These are phyloP conservation scores for Tolypocladium tundrense DNA, from an alignment of 2,329 filamentous ascomycete species.

Conservation along the genomic window DNA sequence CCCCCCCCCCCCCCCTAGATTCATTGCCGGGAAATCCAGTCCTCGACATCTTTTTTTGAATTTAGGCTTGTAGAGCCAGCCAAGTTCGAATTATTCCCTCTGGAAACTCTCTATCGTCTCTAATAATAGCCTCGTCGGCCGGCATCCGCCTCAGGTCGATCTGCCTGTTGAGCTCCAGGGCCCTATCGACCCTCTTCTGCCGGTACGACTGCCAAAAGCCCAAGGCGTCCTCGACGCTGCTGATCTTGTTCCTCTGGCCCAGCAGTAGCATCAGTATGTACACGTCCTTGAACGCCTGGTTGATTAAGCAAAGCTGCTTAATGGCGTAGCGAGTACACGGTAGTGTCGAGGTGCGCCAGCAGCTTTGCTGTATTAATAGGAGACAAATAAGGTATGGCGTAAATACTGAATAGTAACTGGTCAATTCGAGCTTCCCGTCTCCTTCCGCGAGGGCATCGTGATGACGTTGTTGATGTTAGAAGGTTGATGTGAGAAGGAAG, in stretches of 20 bases:
- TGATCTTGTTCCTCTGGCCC: conserved; percentile 11
- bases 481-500: too few species aligned
- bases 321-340: too few species aligned
- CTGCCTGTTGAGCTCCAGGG: conserved; percentile 36
- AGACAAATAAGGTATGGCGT: too few species aligned
- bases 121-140: conserved; percentile 12
- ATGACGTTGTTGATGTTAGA: conserved; percentile 6
- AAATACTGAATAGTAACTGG: too few species aligned
- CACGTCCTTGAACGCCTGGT: conserved; percentile 40
- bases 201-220: conserved; percentile 37
- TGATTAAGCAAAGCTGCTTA: conserved; percentile 6
- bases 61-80: neutral
- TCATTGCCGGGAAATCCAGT: neutral
- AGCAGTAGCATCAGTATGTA: conserved; percentile 32
- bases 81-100: neutral
- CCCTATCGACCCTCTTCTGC: conserved; percentile 33
- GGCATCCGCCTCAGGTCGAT: conserved; percentile 38
- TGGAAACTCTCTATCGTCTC: conserved; percentile 5
- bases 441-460: too few species aligned
- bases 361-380: too few species aligned
- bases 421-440: too few species aligned
- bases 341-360: too few species aligned
- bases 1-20: too few species aligned
- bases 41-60: neutral
- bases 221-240: conserved; percentile 16